Base-by-base conservation (phyloP, 352 stramenopile species). In the Pythium utonaiense region DNA sequence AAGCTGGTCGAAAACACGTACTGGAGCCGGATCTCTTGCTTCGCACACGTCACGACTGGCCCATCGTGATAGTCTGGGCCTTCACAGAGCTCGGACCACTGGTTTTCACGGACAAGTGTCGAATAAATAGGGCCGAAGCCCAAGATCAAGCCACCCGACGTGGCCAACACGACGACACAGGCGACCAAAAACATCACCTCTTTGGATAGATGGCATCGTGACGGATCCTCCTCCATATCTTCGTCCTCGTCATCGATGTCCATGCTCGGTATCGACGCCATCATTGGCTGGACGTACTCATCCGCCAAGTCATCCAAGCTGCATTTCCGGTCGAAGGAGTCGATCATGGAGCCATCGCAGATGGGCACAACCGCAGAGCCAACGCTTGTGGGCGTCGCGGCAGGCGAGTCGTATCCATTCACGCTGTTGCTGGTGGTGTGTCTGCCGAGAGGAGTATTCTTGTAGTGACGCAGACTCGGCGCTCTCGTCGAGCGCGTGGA, bases 1-100 rank as follows among this genome's bases (percentile, higher is more conserved):
- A 93, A 93, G 1, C 72, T 77, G 9, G 83, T 93, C 3, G 79
- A 88, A 53, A 90, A 93, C 12, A 89, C 77, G 51, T 86, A 89
- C 66, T 93, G 83, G 34, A 93, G 70, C 7, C 60, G 66, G 41
- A 92, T 68, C 61, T 92, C 83, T 49, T 90, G 80, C 4, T 59
- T 57, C 6, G 83, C 60, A 22, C 83, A 92, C 21, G 75, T 57
- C 1, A 14, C 9, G 17, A 40, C 38, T 1, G 25, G 27, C 30
- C 44, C 53, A 17, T 47, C 31, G 0, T n/a, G 44, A 3, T 52
- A 55, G 3, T 50, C 8, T 2, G n/a, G 12, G 8, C 21, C 19
- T 3, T 28, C 57, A 51, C 78, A 91, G 2, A 78, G 63, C 50
- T 92, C 75, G 1, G 64, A 65, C 78, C 82, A 92, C 49, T 92